phyloP scores from a whole-genome alignment of 495 filamentous ascomycete species.

The Bombardia bombarda region DNA sequence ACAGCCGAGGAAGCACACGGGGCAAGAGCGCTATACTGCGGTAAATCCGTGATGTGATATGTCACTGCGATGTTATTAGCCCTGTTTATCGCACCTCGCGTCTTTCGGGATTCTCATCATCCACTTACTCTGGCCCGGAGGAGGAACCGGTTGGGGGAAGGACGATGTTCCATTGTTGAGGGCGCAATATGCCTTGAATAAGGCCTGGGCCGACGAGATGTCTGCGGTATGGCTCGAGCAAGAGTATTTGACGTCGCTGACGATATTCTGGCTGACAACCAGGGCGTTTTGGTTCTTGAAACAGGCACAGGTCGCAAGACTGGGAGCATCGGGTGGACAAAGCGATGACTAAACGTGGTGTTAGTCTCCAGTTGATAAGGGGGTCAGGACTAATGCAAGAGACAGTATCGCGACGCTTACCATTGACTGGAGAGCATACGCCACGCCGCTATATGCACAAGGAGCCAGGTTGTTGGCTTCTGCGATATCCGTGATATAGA shows the following conservation, averaged over 20 bases:
- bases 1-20: slow-evolving; percentile 35
- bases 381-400: no score
- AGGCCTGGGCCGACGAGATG: slow-evolving; percentile 35
- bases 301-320: slow-evolving; percentile 40
- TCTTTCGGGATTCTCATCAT: background rate
- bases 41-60: slow-evolving; percentile 43
- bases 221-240: slow-evolving; percentile 34
- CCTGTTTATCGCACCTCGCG: background rate
- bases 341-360: slow-evolving; percentile 17
- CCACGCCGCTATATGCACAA: slow-evolving; percentile 33
- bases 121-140: slow-evolving; percentile 35
- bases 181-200: slow-evolving; percentile 42
- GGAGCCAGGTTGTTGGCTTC: slow-evolving; percentile 33
- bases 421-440: slow-evolving; percentile 32
- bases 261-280: slow-evolving; percentile 28
- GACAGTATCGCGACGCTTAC: slow-evolving; percentile 9
- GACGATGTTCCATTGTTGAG: slow-evolving; percentile 35
- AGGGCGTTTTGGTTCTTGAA: slow-evolving; percentile 37
- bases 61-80: slow-evolving; percentile 27
- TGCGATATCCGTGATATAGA: slow-evolving; percentile 41
- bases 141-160: slow-evolving; percentile 34
- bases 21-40: slow-evolving; percentile 33
- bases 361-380: background rate
- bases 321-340: slow-evolving; percentile 31
- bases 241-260: slow-evolving; percentile 28